Percentiles rank a stretch among this genome's conserved stretches.
Evolutionary conservation across 1,284 basidiomycete genomes (phyloP).

Genomic region (Puccinia triticina): DNA sequence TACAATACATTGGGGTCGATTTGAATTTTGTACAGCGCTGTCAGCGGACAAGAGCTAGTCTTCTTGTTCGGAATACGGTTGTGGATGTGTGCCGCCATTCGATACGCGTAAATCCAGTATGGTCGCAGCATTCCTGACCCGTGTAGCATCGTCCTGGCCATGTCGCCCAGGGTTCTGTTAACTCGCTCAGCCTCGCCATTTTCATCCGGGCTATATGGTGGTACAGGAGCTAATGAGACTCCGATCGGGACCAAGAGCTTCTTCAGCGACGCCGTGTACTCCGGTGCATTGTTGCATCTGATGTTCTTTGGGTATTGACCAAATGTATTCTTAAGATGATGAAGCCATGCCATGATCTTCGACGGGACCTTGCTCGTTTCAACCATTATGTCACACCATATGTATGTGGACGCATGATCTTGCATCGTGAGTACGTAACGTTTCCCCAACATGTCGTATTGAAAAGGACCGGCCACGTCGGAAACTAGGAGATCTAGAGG

Average conservation of each 20-base stretch:
- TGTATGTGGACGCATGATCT: neutral
- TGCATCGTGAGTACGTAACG: neutral
- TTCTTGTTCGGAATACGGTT: neutral
- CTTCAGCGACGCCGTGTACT: neutral
- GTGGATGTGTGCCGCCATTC: too few species aligned
- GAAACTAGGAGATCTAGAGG: too few species aligned
- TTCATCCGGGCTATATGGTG: neutral
- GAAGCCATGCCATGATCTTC: neutral
- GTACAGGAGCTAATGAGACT: neutral
- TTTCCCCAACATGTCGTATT: neutral
- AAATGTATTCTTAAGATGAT: too few species aligned
- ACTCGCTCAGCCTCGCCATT: slow-evolving; percentile 18
- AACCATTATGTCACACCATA: neutral
- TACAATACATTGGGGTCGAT: neutral
- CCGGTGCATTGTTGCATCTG: neutral
- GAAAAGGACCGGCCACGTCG: too few species aligned
- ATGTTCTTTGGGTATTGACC: too few species aligned
- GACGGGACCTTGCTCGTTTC: neutral
- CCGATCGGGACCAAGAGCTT: neutral
- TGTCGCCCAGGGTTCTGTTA: slow-evolving; percentile 8
- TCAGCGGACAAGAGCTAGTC: neutral
- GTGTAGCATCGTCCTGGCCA: slow-evolving; percentile 14
- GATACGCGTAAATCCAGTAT: neutral
- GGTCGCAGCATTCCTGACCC: neutral
- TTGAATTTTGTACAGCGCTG: neutral